These are phyloP conservation scores for Nigrospora sphaerica DNA, from an alignment of 2,329 filamentous ascomycete genomes.

Conservation along the genomic window DNA sequence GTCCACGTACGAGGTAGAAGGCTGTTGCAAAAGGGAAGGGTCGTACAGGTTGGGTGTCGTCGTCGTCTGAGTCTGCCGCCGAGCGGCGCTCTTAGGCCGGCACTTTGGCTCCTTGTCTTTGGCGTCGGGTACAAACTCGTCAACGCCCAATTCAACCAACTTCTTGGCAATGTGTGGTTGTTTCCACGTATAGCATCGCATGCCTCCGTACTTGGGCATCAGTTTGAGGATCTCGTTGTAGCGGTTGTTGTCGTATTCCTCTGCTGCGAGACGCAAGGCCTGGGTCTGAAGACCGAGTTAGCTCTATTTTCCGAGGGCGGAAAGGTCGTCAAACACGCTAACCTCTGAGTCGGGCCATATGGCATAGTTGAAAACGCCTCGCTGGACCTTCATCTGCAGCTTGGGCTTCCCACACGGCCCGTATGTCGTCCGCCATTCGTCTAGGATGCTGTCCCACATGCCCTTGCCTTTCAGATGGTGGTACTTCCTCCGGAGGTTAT, in stretches of 20 bases:
- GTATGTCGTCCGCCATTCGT: constrained; percentile 30
- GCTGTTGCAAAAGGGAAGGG: background rate
- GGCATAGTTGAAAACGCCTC: constrained; percentile 40
- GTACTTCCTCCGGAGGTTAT: constrained; percentile 39
- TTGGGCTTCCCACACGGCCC: constrained; percentile 34
- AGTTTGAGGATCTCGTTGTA: constrained; percentile 33
- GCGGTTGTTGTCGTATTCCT: constrained; percentile 32
- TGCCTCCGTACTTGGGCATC: constrained; percentile 44
- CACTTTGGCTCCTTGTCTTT: constrained; percentile 24
- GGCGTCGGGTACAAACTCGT: constrained; percentile 33
- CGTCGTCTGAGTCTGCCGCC: background rate
- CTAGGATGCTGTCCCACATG: constrained; percentile 50
- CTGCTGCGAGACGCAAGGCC: constrained; percentile 26
- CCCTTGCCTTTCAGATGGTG: constrained; percentile 43
- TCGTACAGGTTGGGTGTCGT: background rate
- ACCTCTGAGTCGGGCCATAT: constrained; percentile 44
- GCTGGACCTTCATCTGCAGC: constrained; percentile 50
- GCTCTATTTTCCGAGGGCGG: background rate
- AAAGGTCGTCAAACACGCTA: constrained; percentile 17
- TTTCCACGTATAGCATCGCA: constrained; percentile 42
- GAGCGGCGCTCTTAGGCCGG: background rate
- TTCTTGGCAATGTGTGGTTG: constrained; percentile 41
- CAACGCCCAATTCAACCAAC: constrained; percentile 38
- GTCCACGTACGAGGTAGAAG: too few relatives aligned
- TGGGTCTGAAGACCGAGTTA: constrained; percentile 27